phyloP scores from a whole-genome alignment of 2,329 filamentous ascomycete genomes.

The Setomelanomma holmii region DNA sequence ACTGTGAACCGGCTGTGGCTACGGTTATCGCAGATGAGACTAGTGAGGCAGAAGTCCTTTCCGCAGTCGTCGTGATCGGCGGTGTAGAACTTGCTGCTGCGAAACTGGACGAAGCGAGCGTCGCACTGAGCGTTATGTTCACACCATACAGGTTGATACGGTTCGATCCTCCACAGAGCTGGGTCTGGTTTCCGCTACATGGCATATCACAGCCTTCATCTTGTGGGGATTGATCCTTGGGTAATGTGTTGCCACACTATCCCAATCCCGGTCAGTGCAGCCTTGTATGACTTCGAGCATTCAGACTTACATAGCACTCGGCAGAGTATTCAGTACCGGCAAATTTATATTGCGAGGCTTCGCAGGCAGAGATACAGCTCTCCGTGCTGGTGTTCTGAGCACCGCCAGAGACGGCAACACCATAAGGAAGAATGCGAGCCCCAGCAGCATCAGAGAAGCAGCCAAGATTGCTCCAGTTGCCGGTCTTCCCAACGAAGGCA shows the following conservation, averaged over 20 bases:
- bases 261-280: neutral
- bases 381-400: slow-evolving; percentile 13
- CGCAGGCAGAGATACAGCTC: slow-evolving; percentile 19
- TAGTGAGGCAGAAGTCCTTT: no score
- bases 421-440: slow-evolving; percentile 11
- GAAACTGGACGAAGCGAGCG: neutral
- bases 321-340: slow-evolving; percentile 13
- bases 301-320: slow-evolving; percentile 11
- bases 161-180: slow-evolving; percentile 22
- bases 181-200: slow-evolving; percentile 17
- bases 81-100: no score
- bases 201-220: slow-evolving; percentile 21
- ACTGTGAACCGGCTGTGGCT: neutral
- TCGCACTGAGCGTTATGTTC: neutral
- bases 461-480: slow-evolving; percentile 12
- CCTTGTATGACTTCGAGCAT: neutral
- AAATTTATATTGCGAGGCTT: slow-evolving; percentile 7
- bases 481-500: neutral
- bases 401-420: slow-evolving; percentile 9
- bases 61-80: no score
- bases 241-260: slow-evolving; percentile 19
- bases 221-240: slow-evolving; percentile 17
- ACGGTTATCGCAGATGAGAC: neutral
- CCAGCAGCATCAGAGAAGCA: slow-evolving; percentile 14
- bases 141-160: slow-evolving; percentile 33